These are phyloP conservation scores for Vicia sativa DNA, from an alignment of 306 rosid genomes.

Conservation along the genomic window DNA sequence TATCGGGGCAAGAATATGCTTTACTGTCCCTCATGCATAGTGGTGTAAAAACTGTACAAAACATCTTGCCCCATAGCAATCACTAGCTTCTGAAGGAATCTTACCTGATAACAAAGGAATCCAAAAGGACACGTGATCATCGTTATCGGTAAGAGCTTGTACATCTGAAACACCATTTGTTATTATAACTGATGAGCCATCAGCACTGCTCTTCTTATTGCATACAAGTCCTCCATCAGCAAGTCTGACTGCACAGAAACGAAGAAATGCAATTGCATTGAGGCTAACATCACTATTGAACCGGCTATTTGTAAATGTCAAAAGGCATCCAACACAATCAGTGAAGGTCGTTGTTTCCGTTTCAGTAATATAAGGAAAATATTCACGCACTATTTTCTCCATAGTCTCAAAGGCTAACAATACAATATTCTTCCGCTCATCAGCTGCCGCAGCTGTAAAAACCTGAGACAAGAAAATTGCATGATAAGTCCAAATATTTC, in stretches of 20 bases:
- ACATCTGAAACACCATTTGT: slow-evolving; percentile 50
- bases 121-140: slow-evolving; percentile 87
- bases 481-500: slow-evolving; percentile 39
- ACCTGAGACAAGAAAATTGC: slow-evolving; percentile 65
- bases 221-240: slow-evolving; percentile 96
- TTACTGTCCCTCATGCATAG: slow-evolving; percentile 27
- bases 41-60: slow-evolving; percentile 22
- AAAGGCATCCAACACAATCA: slow-evolving; percentile 93
- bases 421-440: slow-evolving; percentile 90
- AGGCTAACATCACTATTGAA: slow-evolving; percentile 98
- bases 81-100: slow-evolving; percentile 33
- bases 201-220: slow-evolving; percentile 59
- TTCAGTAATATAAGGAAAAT: slow-evolving; percentile 95
- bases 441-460: slow-evolving; percentile 96
- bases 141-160: slow-evolving; percentile 60
- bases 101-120: slow-evolving; percentile 91
- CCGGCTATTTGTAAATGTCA: slow-evolving; percentile 93
- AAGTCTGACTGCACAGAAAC: slow-evolving; percentile 96
- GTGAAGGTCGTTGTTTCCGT: slow-evolving; percentile 95
- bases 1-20: slow-evolving; percentile 20
- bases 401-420: slow-evolving; percentile 95
- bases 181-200: slow-evolving; percentile 48
- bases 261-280: slow-evolving; percentile 99
- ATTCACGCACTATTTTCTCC: slow-evolving; percentile 98
- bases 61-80: slow-evolving; percentile 21